These are phyloP conservation scores for Plenodomus lindquistii DNA, from an alignment of 2,329 filamentous ascomycete species.

Conservation along the genomic window DNA sequence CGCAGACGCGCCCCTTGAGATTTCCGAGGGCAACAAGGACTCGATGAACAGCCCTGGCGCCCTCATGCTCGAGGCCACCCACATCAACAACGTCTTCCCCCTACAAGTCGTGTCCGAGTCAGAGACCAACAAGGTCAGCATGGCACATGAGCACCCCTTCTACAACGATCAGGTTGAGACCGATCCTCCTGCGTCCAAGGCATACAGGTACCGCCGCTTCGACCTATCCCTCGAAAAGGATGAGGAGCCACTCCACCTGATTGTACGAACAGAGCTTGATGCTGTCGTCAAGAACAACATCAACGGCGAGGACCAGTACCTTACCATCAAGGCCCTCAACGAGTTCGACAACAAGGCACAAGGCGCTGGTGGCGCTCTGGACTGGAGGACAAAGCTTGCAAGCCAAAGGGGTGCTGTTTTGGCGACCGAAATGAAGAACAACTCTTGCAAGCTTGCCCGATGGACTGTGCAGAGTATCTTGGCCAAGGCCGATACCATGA, in stretches of 20 bases:
- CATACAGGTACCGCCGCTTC: conserved; percentile 97
- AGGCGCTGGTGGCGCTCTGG: conserved; percentile 89
- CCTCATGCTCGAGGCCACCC: conserved; percentile 94
- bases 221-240: conserved; percentile 89
- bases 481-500: conserved; percentile 97
- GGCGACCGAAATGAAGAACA: conserved; percentile 99
- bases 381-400: conserved; percentile 95
- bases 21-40: conserved; percentile 90
- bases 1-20: conserved; percentile 88
- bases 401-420: conserved; percentile 95
- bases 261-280: conserved; percentile 94
- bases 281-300: conserved; percentile 94
- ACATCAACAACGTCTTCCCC: conserved; percentile 99
- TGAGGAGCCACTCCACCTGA: conserved; percentile 88
- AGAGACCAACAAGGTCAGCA: conserved; percentile 75
- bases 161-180: conserved; percentile 93
- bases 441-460: conserved; percentile 95
- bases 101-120: conserved; percentile 91
- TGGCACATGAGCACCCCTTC: conserved; percentile 92
- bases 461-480: conserved; percentile 98
- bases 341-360: conserved; percentile 99
- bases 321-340: conserved; percentile 95
- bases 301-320: conserved; percentile 85
- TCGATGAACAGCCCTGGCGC: conserved; percentile 90
- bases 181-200: conserved; percentile 91